These are phyloP conservation scores for Waltergamsia citrina DNA, from an alignment of 2,329 filamentous ascomycete species.

Conservation along the genomic window DNA sequence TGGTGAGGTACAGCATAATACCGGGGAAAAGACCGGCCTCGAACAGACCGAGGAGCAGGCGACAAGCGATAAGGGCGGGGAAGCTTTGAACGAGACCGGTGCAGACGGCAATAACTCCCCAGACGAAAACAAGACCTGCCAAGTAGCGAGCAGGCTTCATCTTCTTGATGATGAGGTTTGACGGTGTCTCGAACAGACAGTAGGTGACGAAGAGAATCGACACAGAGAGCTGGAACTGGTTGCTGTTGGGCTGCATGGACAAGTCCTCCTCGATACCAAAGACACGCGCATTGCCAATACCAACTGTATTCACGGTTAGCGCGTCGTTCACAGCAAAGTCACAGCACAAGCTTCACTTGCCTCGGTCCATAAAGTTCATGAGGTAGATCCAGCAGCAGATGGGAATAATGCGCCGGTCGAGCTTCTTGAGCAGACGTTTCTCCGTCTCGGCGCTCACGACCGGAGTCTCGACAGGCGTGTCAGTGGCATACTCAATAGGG, in stretches of 20 bases:
- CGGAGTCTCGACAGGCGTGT: background rate
- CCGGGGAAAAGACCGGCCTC: conserved; percentile 72
- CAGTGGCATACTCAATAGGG: background rate
- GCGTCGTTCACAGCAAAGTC: background rate
- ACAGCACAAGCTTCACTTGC: conserved; percentile 7
- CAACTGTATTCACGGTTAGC: background rate
- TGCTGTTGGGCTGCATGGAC: conserved; percentile 29
- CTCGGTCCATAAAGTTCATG: conserved; percentile 25
- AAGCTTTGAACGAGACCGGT: conserved; percentile 59
- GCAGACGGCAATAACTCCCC: conserved; percentile 54
- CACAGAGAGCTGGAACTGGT: conserved; percentile 48
- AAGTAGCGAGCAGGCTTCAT: conserved; percentile 37
- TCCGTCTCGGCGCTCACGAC: conserved; percentile 12
- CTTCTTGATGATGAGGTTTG: conserved; percentile 24
- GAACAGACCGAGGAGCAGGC: conserved; percentile 62
- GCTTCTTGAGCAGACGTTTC: conserved; percentile 14
- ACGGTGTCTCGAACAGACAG: conserved; percentile 32
- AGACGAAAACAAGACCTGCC: conserved; percentile 44
- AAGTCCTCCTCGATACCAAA: conserved; percentile 50
- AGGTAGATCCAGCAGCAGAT: conserved; percentile 21
- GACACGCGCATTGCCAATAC: conserved; percentile 51
- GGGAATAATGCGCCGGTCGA: conserved; percentile 21
- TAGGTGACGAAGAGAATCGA: conserved; percentile 28
- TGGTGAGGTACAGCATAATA: conserved; percentile 74
- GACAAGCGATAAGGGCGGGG: conserved; percentile 54